A percentile compares a stretch with the other conserved stretches of the same genome.
These are phyloP conservation scores for Pugionium cornutum DNA, from an alignment of 345 rosid species.

Conservation along the genomic window DNA sequence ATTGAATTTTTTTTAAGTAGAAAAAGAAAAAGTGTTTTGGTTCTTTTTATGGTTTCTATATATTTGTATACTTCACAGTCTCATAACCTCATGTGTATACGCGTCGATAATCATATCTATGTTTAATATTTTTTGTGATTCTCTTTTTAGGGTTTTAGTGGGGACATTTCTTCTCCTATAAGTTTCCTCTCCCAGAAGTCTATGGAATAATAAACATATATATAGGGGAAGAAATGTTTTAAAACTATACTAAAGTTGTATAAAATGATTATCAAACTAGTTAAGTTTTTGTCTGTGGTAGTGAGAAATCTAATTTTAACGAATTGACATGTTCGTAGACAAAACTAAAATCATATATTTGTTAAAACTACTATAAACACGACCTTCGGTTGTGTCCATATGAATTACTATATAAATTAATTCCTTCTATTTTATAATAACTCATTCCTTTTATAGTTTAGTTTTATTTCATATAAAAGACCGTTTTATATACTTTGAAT, in stretches of 20 bases:
- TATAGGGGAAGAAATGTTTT: slow-evolving; percentile 8
- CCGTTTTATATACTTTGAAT: no score
- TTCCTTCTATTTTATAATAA: no score
- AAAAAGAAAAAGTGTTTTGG: slow-evolving; percentile 32
- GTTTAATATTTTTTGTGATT: slow-evolving; percentile 37
- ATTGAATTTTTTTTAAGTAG: slow-evolving; percentile 22
- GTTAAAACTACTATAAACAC: no score
- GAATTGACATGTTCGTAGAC: background rate
- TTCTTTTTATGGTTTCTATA: slow-evolving; percentile 34
- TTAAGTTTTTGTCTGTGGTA: background rate
- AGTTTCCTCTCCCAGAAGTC: slow-evolving; percentile 50
- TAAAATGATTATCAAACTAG: background rate
- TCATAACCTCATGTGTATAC: slow-evolving; percentile 22
- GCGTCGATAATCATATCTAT: slow-evolving; percentile 11
- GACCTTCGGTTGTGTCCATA: no score
- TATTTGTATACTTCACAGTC: background rate
- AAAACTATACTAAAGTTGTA: background rate
- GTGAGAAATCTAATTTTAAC: background rate
- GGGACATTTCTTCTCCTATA: slow-evolving; percentile 57
- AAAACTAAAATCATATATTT: no score
- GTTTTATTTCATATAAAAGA: no score
- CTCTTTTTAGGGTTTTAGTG: slow-evolving; percentile 70
- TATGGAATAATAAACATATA: slow-evolving; percentile 16
- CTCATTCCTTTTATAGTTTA: no score
- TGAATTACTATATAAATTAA: no score